These are phyloP conservation scores for Cryptococcus wingfieldii DNA, from an alignment of 1,284 basidiomycete species.

Conservation along the genomic window DNA sequence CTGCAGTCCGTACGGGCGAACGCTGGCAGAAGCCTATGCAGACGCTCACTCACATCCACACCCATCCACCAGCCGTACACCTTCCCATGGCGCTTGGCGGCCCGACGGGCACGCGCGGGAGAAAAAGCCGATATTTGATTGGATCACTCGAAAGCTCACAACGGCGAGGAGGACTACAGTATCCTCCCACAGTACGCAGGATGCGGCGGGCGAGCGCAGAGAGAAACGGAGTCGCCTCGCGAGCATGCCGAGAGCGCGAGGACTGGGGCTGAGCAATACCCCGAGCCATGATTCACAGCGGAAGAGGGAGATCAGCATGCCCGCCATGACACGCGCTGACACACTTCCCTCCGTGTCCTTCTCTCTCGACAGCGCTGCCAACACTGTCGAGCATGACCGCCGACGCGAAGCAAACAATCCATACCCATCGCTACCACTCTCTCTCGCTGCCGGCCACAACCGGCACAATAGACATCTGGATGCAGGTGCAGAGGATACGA, in stretches of 20 bases:
- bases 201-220: neutral
- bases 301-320: neutral
- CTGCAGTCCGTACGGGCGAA: constrained; percentile 5
- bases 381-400: constrained; percentile 19
- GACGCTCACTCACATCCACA: constrained; percentile 17
- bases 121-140: constrained; percentile 76
- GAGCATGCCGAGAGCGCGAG: neutral
- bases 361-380: constrained; percentile 31
- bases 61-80: neutral
- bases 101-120: neutral
- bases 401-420: constrained; percentile 43
- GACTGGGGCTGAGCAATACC: neutral
- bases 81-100: neutral
- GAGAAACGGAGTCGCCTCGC: neutral
- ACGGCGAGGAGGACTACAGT: constrained; percentile 25
- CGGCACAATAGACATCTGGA: neutral
- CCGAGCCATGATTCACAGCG: neutral
- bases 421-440: constrained; percentile 43
- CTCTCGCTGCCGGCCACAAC: constrained; percentile 2
- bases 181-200: neutral
- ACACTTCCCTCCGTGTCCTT: constrained; percentile 26
- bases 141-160: constrained; percentile 78
- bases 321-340: neutral
- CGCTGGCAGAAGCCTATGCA: constrained; percentile 30
- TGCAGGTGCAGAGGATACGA: neutral